A percentile compares a stretch with the other conserved stretches of the same genome.
Conservation (phyloP, 139 green algal species). For the Ettlia oleoabundans region DNA sequence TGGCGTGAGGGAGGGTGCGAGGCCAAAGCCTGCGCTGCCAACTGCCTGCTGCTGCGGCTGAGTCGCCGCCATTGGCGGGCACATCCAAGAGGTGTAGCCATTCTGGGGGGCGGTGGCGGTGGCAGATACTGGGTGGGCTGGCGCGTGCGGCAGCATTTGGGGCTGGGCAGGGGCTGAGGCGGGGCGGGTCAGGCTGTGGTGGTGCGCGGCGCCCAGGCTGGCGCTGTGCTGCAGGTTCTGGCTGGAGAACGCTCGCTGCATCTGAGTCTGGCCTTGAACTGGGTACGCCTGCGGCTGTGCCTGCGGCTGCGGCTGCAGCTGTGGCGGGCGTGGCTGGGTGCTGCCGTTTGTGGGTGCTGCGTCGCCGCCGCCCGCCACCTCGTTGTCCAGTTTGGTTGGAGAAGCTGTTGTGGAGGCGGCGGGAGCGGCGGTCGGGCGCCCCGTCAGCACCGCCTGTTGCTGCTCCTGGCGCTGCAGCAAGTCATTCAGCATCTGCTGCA, state of each 20-base stretch:
- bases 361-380: background rate
- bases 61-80: background rate
- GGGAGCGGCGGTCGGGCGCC: background rate
- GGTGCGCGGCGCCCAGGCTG: background rate
- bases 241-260: background rate
- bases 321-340: too few species aligned
- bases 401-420: background rate
- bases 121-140: too few species aligned
- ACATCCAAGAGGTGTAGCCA: background rate
- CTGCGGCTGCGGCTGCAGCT: background rate
- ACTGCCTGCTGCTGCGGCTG: background rate
- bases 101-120: too few species aligned
- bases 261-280: background rate
- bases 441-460: conserved; percentile 7
- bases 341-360: too few species aligned
- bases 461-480: conserved; percentile 24
- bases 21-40: too few species aligned
- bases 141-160: too few species aligned
- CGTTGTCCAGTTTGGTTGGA: background rate
- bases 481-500: conserved; percentile 26
- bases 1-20: background rate
- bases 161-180: too few species aligned
- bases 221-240: background rate
- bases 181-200: background rate
- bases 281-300: too few species aligned